Percentiles rank a stretch among this genome's conserved stretches.
phyloP scores from a whole-genome alignment of 2,329 filamentous ascomycete genomes.

The Cladophialophora carrionii region DNA sequence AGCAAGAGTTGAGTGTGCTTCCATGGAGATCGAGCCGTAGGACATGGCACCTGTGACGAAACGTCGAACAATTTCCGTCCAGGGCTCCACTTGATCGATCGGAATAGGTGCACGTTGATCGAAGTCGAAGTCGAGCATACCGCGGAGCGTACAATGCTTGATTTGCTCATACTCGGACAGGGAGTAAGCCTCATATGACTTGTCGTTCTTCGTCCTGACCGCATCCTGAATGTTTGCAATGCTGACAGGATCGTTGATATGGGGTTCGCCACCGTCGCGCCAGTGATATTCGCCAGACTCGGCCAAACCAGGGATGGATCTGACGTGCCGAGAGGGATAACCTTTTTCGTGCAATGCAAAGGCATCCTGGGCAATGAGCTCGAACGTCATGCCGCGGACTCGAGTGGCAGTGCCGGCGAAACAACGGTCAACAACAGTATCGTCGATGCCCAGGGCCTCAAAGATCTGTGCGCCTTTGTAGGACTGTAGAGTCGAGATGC shows the following conservation, averaged over 20 bases:
- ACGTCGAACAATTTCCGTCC: slow-evolving; percentile 95
- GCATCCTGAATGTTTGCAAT: slow-evolving; percentile 98
- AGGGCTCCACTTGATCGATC: slow-evolving; percentile 95
- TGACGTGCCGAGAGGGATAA: slow-evolving; percentile 78
- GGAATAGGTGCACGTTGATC: slow-evolving; percentile 82
- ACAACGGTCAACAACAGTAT: slow-evolving; percentile 88
- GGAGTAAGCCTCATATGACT: slow-evolving; percentile 96
- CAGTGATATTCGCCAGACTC: slow-evolving; percentile 98
- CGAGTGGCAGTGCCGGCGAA: slow-evolving; percentile 93
- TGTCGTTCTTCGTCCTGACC: slow-evolving; percentile 95
- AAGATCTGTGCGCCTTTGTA: slow-evolving; percentile 99
- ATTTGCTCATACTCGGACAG: slow-evolving; percentile 92
- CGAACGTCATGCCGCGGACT: slow-evolving; percentile 91
- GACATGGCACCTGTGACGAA: slow-evolving; percentile 99
- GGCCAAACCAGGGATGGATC: slow-evolving; percentile 75
- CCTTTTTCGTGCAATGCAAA: slow-evolving; percentile 95
- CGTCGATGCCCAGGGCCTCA: slow-evolving; percentile 90
- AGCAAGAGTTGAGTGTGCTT: slow-evolving; percentile 92
- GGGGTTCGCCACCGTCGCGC: slow-evolving; percentile 92
- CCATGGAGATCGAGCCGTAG: slow-evolving; percentile 97
- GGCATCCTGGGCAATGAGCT: slow-evolving; percentile 89
- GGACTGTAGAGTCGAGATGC: slow-evolving; percentile 91
- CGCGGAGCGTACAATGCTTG: slow-evolving; percentile 92
- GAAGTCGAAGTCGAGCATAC: slow-evolving; percentile 94
- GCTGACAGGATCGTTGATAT: slow-evolving; percentile 91